Percentiles rank a stretch among this genome's conserved stretches.
Conservation (phyloP, 768 basidiomycete species). For the Russula olivacea region DNA sequence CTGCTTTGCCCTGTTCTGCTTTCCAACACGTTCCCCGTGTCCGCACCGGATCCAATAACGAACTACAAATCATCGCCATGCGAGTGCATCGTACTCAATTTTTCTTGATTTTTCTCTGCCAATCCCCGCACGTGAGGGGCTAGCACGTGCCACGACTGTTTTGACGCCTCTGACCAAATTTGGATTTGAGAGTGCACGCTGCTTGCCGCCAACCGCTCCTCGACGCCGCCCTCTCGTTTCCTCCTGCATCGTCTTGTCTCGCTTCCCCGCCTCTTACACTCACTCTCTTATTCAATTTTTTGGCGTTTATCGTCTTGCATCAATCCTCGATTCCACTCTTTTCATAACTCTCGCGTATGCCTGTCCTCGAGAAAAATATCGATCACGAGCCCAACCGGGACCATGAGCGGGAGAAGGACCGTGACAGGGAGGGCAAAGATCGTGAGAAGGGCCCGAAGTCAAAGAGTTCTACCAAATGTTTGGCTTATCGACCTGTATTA, state of each 20-base stretch:
- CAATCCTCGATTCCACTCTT: background rate
- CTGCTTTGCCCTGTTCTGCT: background rate
- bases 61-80: background rate
- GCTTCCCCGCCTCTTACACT: constrained; percentile 4
- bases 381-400: constrained; percentile 24
- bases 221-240: constrained; percentile 19
- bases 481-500: constrained; percentile 1
- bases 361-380: constrained; percentile 24
- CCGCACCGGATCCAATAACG: background rate
- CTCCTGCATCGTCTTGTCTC: constrained; percentile 3
- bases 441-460: constrained; percentile 27
- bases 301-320: background rate
- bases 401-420: constrained; percentile 23
- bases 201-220: constrained; percentile 18
- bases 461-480: constrained; percentile 29
- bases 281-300: constrained; percentile 11
- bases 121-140: constrained; percentile 3
- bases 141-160: background rate
- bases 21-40: background rate
- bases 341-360: constrained; percentile 20
- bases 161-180: constrained; percentile 10
- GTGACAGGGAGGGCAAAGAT: constrained; percentile 24
- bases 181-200: constrained; percentile 11
- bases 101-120: background rate
- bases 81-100: background rate